These are phyloP conservation scores for Rosa persica DNA, from an alignment of 306 rosid genomes.

Conservation along the genomic window DNA sequence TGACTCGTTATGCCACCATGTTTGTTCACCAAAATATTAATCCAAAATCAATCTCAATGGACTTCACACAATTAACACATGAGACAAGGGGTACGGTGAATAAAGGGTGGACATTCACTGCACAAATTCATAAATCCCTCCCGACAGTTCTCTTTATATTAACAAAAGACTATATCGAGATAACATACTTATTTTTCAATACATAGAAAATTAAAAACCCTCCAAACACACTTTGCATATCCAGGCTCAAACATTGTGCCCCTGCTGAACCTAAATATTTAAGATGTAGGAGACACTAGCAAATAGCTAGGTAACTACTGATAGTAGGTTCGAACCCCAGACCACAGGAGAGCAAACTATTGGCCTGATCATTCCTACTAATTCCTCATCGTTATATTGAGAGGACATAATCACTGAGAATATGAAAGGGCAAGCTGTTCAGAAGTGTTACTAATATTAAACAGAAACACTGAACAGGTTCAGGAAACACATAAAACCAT, in stretches of 20 bases:
- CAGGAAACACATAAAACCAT: background rate
- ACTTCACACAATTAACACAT: background rate
- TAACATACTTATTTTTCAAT: background rate
- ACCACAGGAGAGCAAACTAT: background rate
- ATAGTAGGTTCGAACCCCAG: background rate
- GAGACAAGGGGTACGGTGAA: background rate
- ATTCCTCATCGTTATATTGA: background rate
- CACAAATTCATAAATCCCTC: background rate
- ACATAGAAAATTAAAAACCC: background rate
- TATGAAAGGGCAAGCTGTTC: background rate
- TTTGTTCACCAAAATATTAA: background rate
- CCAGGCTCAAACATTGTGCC: background rate
- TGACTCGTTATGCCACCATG: background rate
- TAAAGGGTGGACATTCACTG: background rate
- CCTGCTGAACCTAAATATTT: background rate
- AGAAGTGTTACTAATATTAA: background rate
- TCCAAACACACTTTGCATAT: background rate
- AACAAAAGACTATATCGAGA: background rate
- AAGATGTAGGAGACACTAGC: background rate
- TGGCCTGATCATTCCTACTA: background rate
- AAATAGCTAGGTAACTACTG: background rate
- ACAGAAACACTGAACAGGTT: background rate
- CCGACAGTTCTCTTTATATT: background rate
- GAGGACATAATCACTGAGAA: background rate
- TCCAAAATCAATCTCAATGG: background rate